Conservation (phyloP, 2,329 filamentous ascomycete species). For the Periconia macrospinosa region DNA sequence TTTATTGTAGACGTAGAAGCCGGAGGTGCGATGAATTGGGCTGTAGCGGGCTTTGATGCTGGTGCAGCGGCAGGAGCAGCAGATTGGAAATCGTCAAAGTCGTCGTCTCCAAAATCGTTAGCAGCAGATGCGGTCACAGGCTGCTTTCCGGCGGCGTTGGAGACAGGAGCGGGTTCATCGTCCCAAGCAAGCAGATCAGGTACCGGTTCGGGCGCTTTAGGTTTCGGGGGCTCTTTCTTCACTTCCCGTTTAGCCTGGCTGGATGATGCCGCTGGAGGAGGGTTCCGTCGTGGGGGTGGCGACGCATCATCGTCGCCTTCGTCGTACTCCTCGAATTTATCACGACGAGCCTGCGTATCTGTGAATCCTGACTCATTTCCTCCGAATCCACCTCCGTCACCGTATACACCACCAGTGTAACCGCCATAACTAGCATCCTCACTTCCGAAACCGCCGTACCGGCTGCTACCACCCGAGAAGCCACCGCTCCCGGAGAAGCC, state of each 20-base stretch:
- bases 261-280: slow-evolving; percentile 39
- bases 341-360: slow-evolving; percentile 63
- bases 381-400: slow-evolving; percentile 93
- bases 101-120: slow-evolving; percentile 64
- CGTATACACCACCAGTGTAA: slow-evolving; percentile 78
- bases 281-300: slow-evolving; percentile 57
- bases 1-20: slow-evolving; percentile 52
- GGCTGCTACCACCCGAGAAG: slow-evolving; percentile 71
- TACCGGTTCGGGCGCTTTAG: slow-evolving; percentile 74
- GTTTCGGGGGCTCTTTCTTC: slow-evolving; percentile 74
- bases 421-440: slow-evolving; percentile 62
- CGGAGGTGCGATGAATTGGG: slow-evolving; percentile 47
- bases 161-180: slow-evolving; percentile 63
- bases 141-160: slow-evolving; percentile 49
- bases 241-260: slow-evolving; percentile 46
- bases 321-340: slow-evolving; percentile 95
- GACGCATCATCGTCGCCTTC: slow-evolving; percentile 79
- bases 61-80: slow-evolving; percentile 57
- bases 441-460: slow-evolving; percentile 91
- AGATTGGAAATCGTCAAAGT: slow-evolving; percentile 97
- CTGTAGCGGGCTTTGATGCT: slow-evolving; percentile 62
- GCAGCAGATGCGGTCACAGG: slow-evolving; percentile 44
- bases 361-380: slow-evolving; percentile 70
- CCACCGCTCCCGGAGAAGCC: slow-evolving; percentile 57
- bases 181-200: slow-evolving; percentile 93